phyloP scores from a whole-genome alignment of 306 rosid species.

The Castanea sativa region DNA sequence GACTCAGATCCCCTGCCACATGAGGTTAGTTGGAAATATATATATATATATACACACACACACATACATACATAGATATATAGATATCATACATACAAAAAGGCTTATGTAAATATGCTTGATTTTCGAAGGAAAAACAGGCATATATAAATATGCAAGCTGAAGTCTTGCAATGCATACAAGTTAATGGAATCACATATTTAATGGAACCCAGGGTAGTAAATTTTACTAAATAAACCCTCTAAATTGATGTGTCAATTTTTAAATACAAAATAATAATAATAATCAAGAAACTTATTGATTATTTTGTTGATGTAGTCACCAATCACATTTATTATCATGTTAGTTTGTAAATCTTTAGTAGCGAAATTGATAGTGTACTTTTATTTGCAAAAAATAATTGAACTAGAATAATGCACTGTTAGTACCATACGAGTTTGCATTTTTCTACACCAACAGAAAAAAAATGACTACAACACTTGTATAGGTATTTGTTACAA shows the following conservation, averaged over 20 bases:
- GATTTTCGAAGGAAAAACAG: not conserved
- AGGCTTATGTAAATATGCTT: not conserved
- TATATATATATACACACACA: no score
- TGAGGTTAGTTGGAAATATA: slow-evolving; percentile 37
- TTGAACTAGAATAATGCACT: not conserved
- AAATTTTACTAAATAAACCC: no score
- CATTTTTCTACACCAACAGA: not conserved
- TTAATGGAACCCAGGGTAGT: not conserved
- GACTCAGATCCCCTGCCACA: slow-evolving; percentile 39
- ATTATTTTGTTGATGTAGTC: no score
- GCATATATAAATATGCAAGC: no score
- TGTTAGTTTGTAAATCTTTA: no score
- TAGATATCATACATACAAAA: not conserved
- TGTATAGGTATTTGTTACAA: not conserved
- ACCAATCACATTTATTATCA: no score
- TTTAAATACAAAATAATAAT: no score
- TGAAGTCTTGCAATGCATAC: not conserved
- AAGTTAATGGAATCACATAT: not conserved
- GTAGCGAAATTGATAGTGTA: not conserved
- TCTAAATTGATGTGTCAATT: no score
- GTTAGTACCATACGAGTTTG: not conserved
- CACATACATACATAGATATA: not conserved
- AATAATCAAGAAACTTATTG: no score
- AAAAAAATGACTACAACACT: not conserved
- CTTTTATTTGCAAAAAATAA: not conserved